Conservation (phyloP, 176 grass and related monocot genomes). For the Juncus effusus region DNA sequence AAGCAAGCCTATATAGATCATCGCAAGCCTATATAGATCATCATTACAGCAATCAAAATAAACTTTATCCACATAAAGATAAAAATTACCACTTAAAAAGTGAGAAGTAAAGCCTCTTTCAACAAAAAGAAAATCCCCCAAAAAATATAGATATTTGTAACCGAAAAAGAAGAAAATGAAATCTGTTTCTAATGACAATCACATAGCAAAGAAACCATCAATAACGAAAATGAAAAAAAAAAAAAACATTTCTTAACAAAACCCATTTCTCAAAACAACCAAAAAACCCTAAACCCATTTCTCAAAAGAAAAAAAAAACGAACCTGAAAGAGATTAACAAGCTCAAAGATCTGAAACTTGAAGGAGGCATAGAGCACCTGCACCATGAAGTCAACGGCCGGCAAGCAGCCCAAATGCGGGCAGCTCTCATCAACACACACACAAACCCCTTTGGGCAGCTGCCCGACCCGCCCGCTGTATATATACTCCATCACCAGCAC, state of each 20-base stretch:
- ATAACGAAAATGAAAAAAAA: constrained; percentile 2
- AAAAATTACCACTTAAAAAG: too few species aligned
- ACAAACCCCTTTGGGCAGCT: constrained; percentile 65
- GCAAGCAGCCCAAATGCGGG: constrained; percentile 61
- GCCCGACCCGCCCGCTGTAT: constrained; percentile 63
- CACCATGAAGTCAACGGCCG: constrained; percentile 64
- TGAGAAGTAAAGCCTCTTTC: too few species aligned
- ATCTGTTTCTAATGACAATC: too few species aligned
- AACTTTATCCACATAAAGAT: too few species aligned
- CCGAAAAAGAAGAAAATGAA: too few species aligned
- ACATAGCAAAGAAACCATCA: not conserved
- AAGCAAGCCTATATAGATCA: too few species aligned
- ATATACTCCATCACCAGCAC: constrained; percentile 75
- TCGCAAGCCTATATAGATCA: too few species aligned
- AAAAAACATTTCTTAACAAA: constrained; percentile 7
- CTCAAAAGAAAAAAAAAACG: not conserved
- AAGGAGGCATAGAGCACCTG: constrained; percentile 81
- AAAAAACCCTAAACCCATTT: not conserved
- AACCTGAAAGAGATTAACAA: constrained; percentile 94
- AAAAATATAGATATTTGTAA: too few species aligned
- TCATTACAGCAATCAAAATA: too few species aligned
- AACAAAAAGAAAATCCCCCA: too few species aligned
- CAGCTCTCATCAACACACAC: constrained; percentile 79
- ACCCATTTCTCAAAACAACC: not conserved
- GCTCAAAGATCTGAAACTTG: constrained; percentile 81